These are phyloP conservation scores for Leishmania aethiopica DNA, from an alignment of 208 protist species.

Conservation along the genomic window DNA sequence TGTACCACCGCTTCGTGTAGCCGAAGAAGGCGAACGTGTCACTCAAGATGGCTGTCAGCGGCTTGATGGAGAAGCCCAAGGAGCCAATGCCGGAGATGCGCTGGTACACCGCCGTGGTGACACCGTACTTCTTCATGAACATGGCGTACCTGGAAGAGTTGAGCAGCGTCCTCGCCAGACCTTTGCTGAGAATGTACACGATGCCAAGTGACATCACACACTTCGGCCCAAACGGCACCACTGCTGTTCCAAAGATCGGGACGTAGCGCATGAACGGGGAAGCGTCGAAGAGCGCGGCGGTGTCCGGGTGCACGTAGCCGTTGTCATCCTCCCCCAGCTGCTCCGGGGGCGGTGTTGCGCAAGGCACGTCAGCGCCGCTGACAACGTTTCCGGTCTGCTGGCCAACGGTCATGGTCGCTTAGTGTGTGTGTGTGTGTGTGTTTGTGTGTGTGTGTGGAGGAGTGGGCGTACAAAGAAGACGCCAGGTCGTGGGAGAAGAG, in stretches of 20 bases:
- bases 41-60: slow-evolving; percentile 52
- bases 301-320: slow-evolving; percentile 39
- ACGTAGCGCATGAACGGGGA: slow-evolving; percentile 32
- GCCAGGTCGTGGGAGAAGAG: not conserved
- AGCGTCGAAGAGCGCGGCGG: slow-evolving; percentile 30
- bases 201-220: slow-evolving; percentile 35
- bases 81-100: slow-evolving; percentile 30
- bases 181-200: slow-evolving; percentile 53
- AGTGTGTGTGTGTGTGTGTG: not conserved
- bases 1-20: slow-evolving; percentile 69
- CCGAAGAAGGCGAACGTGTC: slow-evolving; percentile 51
- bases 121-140: slow-evolving; percentile 42
- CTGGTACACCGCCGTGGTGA: slow-evolving; percentile 38
- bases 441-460: not conserved
- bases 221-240: slow-evolving; percentile 41
- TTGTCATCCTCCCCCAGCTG: slow-evolving; percentile 16
- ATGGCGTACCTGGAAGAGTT: slow-evolving; percentile 38
- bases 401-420: not conserved
- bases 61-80: slow-evolving; percentile 68
- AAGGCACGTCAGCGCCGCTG: not conserved
- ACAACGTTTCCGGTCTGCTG: not conserved
- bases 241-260: slow-evolving; percentile 36
- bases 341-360: not conserved
- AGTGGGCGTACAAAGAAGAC: not conserved
- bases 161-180: slow-evolving; percentile 32